Percentiles rank a stretch among this genome's conserved stretches.
Conservation (phyloP, 164 flowering plant species). For the Berberis thunbergii region DNA sequence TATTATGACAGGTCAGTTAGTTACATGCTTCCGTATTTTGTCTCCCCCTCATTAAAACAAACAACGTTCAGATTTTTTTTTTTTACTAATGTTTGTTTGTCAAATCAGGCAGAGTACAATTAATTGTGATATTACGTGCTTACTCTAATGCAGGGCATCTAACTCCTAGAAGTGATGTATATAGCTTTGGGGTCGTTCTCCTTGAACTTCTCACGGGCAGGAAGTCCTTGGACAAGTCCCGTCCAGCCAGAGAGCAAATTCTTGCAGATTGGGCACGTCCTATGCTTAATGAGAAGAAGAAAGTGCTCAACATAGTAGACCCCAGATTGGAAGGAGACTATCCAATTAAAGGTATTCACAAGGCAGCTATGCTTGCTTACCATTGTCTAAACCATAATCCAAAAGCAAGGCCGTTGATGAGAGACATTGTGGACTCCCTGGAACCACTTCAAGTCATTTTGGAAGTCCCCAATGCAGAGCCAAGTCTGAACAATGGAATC, state of each 20-base stretch:
- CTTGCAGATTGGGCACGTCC: constrained; percentile 84
- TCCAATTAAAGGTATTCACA: constrained; percentile 69
- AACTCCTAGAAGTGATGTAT: constrained; percentile 75
- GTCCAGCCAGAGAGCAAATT: constrained; percentile 74
- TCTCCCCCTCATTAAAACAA: no score
- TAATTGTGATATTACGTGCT: background rate
- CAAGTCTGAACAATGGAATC: background rate
- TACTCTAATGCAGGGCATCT: constrained; percentile 53
- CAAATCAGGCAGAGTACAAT: background rate
- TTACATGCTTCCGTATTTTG: no score
- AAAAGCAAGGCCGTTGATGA: constrained; percentile 88
- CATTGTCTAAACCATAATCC: constrained; percentile 85
- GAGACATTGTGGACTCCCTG: constrained; percentile 81
- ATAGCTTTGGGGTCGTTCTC: constrained; percentile 84
- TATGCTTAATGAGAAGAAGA: constrained; percentile 68
- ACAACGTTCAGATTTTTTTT: no score
- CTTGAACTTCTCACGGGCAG: constrained; percentile 83
- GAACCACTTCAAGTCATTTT: constrained; percentile 61
- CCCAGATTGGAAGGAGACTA: constrained; percentile 73
- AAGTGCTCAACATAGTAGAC: constrained; percentile 57
- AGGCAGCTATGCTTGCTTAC: constrained; percentile 91
- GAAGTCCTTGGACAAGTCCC: constrained; percentile 63
- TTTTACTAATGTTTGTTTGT: no score
- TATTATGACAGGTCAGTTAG: constrained; percentile 61
- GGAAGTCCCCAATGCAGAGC: constrained; percentile 16